These are phyloP conservation scores for Boeremia exigua DNA, from an alignment of 2,329 filamentous ascomycete genomes.

Conservation along the genomic window DNA sequence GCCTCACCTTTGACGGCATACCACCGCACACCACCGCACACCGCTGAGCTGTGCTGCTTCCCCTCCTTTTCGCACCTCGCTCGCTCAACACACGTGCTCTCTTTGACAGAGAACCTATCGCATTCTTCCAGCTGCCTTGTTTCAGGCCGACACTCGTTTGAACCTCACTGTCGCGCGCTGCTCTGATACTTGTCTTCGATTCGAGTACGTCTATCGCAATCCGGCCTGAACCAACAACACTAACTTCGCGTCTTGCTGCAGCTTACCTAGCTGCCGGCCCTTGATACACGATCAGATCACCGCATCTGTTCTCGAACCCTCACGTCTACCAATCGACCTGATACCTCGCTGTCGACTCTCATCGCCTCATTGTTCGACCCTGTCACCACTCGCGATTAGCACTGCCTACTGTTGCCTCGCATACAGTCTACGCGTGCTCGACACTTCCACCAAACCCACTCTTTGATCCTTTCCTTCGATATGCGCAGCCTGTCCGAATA, in stretches of 20 bases:
- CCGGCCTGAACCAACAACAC: conserved; percentile 22
- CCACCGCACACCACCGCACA: conserved; percentile 32
- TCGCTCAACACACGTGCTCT: conserved; percentile 25
- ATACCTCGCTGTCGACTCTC: background rate
- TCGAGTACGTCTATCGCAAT: conserved; percentile 28
- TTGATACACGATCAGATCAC: conserved; percentile 14
- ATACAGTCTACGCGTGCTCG: conserved; percentile 8
- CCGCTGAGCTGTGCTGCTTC: conserved; percentile 47
- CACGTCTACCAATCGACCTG: conserved; percentile 3
- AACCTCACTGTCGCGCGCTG: conserved; percentile 20
- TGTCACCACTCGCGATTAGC: background rate
- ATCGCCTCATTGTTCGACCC: conserved; percentile 4
- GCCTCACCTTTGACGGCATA: conserved; percentile 32
- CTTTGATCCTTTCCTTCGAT: conserved; percentile 26
- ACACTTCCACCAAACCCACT: conserved; percentile 2
- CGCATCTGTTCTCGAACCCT: conserved; percentile 6
- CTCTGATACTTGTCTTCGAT: conserved; percentile 25
- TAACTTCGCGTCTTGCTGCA: conserved; percentile 24
- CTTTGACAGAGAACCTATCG: conserved; percentile 46
- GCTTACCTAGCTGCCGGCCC: conserved; percentile 15
- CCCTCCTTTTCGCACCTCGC: conserved; percentile 38
- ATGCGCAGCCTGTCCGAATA: conserved; percentile 36
- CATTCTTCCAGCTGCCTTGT: conserved; percentile 24
- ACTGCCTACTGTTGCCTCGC: conserved; percentile 3
- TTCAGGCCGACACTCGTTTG: conserved; percentile 18